phyloP scores from a whole-genome alignment of 2,329 filamentous ascomycete genomes.

The Talaromyces sp. region DNA sequence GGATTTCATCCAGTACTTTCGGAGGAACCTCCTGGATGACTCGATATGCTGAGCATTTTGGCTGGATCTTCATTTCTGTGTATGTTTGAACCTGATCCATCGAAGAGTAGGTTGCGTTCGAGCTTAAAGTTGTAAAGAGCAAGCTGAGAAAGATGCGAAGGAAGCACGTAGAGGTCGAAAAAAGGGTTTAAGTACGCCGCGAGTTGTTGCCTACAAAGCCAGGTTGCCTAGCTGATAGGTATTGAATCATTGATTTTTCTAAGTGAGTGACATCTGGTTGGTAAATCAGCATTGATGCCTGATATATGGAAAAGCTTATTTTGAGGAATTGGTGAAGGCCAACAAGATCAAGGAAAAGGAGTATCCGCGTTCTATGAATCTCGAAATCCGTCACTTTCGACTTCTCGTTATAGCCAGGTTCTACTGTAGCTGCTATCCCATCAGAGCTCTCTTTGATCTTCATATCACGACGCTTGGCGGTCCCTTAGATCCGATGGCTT shows the following conservation, averaged over 20 bases:
- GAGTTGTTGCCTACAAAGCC: not conserved
- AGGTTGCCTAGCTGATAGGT: not conserved
- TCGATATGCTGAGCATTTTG: too few species aligned
- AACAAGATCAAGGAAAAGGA: not conserved
- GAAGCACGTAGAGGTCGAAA: not conserved
- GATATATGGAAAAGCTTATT: not conserved
- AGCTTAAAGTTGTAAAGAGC: too few species aligned
- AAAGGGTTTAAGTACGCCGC: not conserved
- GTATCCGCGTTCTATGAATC: not conserved
- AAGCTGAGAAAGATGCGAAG: too few species aligned
- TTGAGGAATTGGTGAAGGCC: not conserved
- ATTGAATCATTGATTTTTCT: not conserved
- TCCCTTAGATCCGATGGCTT: constrained; percentile 3
- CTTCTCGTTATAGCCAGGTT: not conserved
- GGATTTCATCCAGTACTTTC: too few species aligned
- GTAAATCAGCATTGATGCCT: not conserved
- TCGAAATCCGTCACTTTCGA: not conserved
- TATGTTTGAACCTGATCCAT: too few species aligned
- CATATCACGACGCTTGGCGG: constrained; percentile 25
- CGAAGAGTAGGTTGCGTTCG: too few species aligned
- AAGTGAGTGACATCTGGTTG: not conserved
- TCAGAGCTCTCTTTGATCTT: constrained; percentile 47
- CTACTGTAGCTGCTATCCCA: constrained; percentile 26
- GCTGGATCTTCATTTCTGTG: too few species aligned
- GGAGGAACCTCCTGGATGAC: too few species aligned